Evolutionary conservation across 179 eudicot species (phyloP), one percentile per base, ranked within the genome.

Genomic region (Beta macrorhiza): DNA sequence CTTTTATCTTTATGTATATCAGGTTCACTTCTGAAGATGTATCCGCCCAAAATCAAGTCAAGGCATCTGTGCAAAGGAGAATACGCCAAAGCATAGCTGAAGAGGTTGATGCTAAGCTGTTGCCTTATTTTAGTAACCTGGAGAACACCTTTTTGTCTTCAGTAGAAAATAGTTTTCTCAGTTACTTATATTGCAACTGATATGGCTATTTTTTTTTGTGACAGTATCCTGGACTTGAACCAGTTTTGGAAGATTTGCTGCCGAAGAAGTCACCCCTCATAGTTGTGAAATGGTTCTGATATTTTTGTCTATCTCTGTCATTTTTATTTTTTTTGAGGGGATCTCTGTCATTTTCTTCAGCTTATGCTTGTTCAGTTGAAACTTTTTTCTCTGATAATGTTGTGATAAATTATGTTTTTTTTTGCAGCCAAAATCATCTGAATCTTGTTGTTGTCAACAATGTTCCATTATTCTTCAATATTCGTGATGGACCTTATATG

Each of bases 401-500:
- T 67, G 70, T 82, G 65, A 85, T 37, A 32, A 71, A 8, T 49
- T 19, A 74, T 69, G 8, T 69, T 22, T 82, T 73, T 25, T 29
- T 72, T 56, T 84, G 84, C 90, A 96, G 99, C 78, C 97, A 87
- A 89, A 96, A 96, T 80, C 99, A 96, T 92, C 88, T 96, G 75
- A 96, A 96, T 87, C 88, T 96, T 86, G 98, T 92, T 51, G 87
- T 96, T 57, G 98, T 96, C 72, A 92, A 96, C 92, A 96, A 88
- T 78, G 95, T 94, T 74, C 99, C 98, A 11, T 84, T 96, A 20
- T 96, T 96, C 85, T 96, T 96, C 87, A 94, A 96, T 77, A 83
- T 96, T 74, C 95, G 99, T 56, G 99, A 96, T 87, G 99, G 99
- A 81, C 99, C 99, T 58, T 96, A 96, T 81, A 96, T 96, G 99